phyloP scores from a whole-genome alignment of 1,139 yeast genomes.

The Wickerhamomyces sp. region DNA sequence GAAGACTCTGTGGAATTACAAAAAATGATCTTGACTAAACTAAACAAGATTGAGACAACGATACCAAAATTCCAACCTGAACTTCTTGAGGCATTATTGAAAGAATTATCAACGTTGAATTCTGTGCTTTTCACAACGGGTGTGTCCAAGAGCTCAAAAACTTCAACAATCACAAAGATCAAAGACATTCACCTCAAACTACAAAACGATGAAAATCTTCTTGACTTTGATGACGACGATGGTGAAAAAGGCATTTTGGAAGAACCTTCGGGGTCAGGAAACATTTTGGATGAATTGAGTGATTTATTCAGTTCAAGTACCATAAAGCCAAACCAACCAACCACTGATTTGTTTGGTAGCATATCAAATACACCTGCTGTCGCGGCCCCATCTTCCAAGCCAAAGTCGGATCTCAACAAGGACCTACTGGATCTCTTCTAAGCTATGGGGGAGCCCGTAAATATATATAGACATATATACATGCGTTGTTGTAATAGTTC shows the following conservation, averaged over 20 bases:
- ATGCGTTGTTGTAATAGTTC: too few species aligned
- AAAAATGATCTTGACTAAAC: constrained; percentile 50
- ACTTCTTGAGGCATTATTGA: constrained; percentile 59
- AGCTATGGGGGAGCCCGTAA: constrained; percentile 5
- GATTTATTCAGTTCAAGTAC: constrained; percentile 45
- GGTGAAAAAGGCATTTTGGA: constrained; percentile 1
- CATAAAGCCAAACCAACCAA: constrained; percentile 18
- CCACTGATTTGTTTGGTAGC: too few species aligned
- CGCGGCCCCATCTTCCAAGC: too few species aligned
- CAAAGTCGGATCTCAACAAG: too few species aligned
- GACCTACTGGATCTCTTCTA: constrained; percentile 59
- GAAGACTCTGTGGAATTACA: constrained; percentile 21
- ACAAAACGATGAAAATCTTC: constrained; percentile 77
- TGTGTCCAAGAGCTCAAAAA: constrained; percentile 24
- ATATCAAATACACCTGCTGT: too few species aligned
- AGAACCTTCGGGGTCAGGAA: constrained; percentile 11
- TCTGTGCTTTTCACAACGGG: constrained; percentile 89
- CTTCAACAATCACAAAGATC: constrained; percentile 44
- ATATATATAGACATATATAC: neutral
- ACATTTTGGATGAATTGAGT: constrained; percentile 60
- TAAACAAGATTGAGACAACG: constrained; percentile 70
- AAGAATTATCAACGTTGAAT: constrained; percentile 80
- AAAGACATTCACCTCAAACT: constrained; percentile 80
- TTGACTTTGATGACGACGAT: constrained; percentile 69
- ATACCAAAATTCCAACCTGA: constrained; percentile 67